Evolutionary conservation across 2,329 filamentous ascomycete genomes (phyloP), one percentile per base, ranked within the genome.

Genomic region (Trichoderma pleuroti): DNA sequence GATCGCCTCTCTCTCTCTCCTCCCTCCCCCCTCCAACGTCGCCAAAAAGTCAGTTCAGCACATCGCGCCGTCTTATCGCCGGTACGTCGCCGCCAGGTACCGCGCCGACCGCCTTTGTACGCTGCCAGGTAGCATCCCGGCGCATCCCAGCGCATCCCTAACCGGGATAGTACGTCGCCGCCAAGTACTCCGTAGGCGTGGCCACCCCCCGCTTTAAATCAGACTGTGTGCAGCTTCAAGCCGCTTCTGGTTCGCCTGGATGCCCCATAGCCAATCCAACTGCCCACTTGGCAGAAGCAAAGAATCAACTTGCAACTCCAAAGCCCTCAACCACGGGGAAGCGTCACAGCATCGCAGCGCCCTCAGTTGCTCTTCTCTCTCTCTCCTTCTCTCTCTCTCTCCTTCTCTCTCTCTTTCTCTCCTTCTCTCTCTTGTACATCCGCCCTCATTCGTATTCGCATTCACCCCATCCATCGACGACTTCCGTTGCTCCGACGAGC

Each of bases 241-340:
- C 66, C 66, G 66, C 66, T 68, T 68, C 46, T 32, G 66, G 66
- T 52, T 52, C 21, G 21, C 46, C 46, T 52, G 42, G 39, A 56
- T 49, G 42, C 39, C 54, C 65, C 36, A 21, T 68, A 61, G n/a
- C 54, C 65, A 68, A 68, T 61, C 66, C 54, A 61, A 61, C 66
- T 61, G 66, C 66, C 66, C 63, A 66, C 56, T 59, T 59, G n/a
- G 32, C 56, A 34, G 26, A 21, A 24, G 46, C 63, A 56, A 56
- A 56, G 21, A 49, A 65, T 30, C 59, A 39, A 61, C 59, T 18
- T 36, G 21, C n/a, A 61, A 26, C 59, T 61, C 59, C 59, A 61
- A 61, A 61, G 59, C 32, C 59, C 59, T 61, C 59, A 61, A 26
- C 46, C 18, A 42, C 28, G 12, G 18, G 36, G 12, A 32, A 57